Evolutionary conservation across 805 yeast species (phyloP), one percentile per base, ranked within the genome.

Genomic region (Debaryomyces castellii): DNA sequence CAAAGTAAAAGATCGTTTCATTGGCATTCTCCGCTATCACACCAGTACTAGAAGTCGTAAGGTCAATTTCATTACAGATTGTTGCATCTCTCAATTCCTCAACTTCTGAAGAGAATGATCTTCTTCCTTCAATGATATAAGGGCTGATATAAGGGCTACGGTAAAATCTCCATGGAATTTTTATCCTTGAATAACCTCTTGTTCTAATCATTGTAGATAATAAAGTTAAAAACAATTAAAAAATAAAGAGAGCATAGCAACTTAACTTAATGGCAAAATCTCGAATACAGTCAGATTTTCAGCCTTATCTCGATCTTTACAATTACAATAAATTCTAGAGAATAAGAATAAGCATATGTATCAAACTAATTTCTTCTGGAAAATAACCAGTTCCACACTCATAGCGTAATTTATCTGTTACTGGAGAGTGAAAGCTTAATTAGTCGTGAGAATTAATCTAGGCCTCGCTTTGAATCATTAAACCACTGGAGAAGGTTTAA

Each of bases 391-490:
- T 55, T 57, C 60, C 52, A 52, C 54, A n/a, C 57, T 61, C 56
- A 46, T 57, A 55, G 57, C 63, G 62, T 54, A 50, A 38, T 40
- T 22, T 35, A 27, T 18, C 28, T 36, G 22, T 46, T 50, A 48
- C 52, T 48, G 38, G 43, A 46, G 45, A 45, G 44, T 42, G 47
- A 46, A 50, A 51, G 55, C 53, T 44, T 46, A 51, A 49, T 50
- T 52, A 52, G 49, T 46, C 48, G 51, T 51, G 62, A 50, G 32
- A 36, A 20, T 42, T 45, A 53, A 41, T 71, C 73, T 73, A 56
- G 77, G 73, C 77, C 60, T 66, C 76, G 71, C 73, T 73, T 73
- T 73, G 78, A 73, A 73, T 73, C 76, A 55, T 57, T 55, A 66
- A 53, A 66, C 75, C 72, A 73, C 66, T 43, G 57, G 53, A 50